Conservation (phyloP, 371 early-diverging fungal genomes). For the Chytridiales sp. region DNA sequence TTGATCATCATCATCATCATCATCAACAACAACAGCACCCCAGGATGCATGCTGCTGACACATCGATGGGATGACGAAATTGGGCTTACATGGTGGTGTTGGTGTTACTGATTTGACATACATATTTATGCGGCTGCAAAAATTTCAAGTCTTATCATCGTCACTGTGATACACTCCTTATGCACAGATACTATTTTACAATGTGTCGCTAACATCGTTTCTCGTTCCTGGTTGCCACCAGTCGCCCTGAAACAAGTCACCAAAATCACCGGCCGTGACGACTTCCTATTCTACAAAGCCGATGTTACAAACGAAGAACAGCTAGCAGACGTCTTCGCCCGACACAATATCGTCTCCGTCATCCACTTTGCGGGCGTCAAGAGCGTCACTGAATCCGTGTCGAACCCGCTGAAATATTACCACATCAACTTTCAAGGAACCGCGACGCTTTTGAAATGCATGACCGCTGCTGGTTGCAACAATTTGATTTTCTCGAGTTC, state of each 20-base stretch:
- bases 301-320: conserved; percentile 67
- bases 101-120: too few species aligned
- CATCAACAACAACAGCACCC: too few species aligned
- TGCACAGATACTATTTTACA: too few species aligned
- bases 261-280: conserved; percentile 53
- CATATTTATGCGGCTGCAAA: too few species aligned
- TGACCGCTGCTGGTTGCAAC: conserved; percentile 58
- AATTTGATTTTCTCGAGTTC: conserved; percentile 82
- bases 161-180: too few species aligned
- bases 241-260: conserved; percentile 65
- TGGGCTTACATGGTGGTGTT: too few species aligned
- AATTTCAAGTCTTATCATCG: too few species aligned
- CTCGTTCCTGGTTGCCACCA: too few species aligned
- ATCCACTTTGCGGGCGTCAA: conserved; percentile 92
- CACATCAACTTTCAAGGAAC: conserved; percentile 83
- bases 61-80: too few species aligned
- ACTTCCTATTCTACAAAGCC: conserved; percentile 65
- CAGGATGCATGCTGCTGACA: too few species aligned
- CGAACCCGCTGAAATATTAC: conserved; percentile 83
- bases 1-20: too few species aligned
- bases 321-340: conserved; percentile 59
- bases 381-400: conserved; percentile 83
- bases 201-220: too few species aligned
- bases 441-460: conserved; percentile 54
- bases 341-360: conserved; percentile 62